Percentiles rank a stretch among this genome's conserved stretches.
Conservation (phyloP, 208 protist species). For the Leishmania aethiopica region DNA sequence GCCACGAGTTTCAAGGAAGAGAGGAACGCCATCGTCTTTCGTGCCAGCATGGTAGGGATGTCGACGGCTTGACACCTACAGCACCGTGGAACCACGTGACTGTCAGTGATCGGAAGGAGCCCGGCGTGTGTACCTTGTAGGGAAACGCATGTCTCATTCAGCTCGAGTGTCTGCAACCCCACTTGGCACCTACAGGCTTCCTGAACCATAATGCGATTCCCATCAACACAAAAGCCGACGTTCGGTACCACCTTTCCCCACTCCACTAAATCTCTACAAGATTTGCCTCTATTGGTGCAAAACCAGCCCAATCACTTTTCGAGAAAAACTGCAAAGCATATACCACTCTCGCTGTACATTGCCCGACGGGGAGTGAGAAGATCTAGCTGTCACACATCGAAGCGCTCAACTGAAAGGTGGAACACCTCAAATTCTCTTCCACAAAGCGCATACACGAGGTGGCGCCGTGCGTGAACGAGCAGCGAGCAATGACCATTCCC, state of each 20-base stretch:
- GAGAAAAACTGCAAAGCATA: constrained; percentile 23
- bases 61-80: constrained; percentile 29
- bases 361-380: constrained; percentile 18
- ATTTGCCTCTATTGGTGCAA: constrained; percentile 25
- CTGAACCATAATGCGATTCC: constrained; percentile 15
- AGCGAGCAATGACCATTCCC: constrained; percentile 7
- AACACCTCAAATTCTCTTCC: constrained; percentile 29
- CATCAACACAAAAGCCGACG: constrained; percentile 24
- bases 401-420: constrained; percentile 21
- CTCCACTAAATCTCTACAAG: constrained; percentile 16
- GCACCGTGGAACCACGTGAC: constrained; percentile 20
- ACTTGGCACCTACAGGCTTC: constrained; percentile 19
- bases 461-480: constrained; percentile 1
- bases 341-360: constrained; percentile 21
- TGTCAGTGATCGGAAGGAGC: constrained; percentile 22
- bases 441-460: constrained; percentile 8
- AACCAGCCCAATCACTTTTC: constrained; percentile 17
- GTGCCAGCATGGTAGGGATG: constrained; percentile 29
- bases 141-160: constrained; percentile 34
- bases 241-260: constrained; percentile 16
- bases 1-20: neutral
- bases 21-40: constrained; percentile 23
- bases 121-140: constrained; percentile 28
- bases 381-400: constrained; percentile 18
- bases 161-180: constrained; percentile 16